Conservation (phyloP, 495 filamentous ascomycete species). For the Daldinia grandis region DNA sequence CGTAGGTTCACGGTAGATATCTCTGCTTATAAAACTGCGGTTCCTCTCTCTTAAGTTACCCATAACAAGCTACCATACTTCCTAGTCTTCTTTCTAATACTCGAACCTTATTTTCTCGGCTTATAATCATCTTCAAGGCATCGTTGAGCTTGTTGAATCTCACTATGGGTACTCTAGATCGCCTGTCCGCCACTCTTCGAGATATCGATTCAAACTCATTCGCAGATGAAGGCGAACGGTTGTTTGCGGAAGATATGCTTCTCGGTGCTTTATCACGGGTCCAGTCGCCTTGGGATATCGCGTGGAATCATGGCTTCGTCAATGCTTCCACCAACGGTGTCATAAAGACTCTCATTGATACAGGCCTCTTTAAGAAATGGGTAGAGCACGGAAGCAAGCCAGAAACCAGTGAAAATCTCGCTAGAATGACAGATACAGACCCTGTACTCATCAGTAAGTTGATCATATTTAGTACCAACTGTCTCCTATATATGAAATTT, state of each 20-base stretch:
- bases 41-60: not conserved
- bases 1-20: not conserved
- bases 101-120: too few relatives aligned
- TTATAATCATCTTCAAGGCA: not conserved
- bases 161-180: not conserved
- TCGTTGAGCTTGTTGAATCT: not conserved
- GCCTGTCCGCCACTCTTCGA: slow-evolving; percentile 1
- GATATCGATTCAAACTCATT: slow-evolving; percentile 14
- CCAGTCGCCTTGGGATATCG: slow-evolving; percentile 22
- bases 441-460: slow-evolving; percentile 30
- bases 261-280: slow-evolving; percentile 1
- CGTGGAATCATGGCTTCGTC: slow-evolving; percentile 20
- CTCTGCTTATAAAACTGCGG: not conserved
- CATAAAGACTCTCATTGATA: slow-evolving; percentile 43
- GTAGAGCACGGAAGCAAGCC: slow-evolving; percentile 27
- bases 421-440: slow-evolving; percentile 34
- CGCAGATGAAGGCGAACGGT: slow-evolving; percentile 7
- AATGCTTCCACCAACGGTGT: slow-evolving; percentile 10
- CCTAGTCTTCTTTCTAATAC: too few relatives aligned
- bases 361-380: slow-evolving; percentile 44
- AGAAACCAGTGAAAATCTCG: slow-evolving; percentile 33
- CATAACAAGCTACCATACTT: not conserved
- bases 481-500: not conserved
- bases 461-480: not conserved
- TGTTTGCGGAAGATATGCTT: slow-evolving; percentile 11